A percentile compares a stretch with the other conserved stretches of the same genome.
phyloP scores from a whole-genome alignment of 805 yeast genomes.

The Monosporozyma solicola region DNA sequence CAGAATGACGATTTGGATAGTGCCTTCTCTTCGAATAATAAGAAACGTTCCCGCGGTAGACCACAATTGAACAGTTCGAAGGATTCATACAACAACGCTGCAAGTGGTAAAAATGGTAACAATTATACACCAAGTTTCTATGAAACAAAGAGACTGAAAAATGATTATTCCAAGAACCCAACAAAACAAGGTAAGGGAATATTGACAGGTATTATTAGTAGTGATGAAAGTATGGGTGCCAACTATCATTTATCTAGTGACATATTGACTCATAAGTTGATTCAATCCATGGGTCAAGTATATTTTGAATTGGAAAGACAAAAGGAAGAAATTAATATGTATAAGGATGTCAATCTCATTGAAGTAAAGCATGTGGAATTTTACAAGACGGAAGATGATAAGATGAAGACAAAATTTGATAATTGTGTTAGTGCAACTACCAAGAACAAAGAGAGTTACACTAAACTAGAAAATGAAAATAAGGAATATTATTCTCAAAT shows the following conservation, averaged over 20 bases:
- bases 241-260: constrained; percentile 30
- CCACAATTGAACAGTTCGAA: constrained; percentile 1
- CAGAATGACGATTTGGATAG: constrained; percentile 36
- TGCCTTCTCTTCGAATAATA: constrained; percentile 16
- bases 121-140: constrained; percentile 35
- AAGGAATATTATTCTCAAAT: constrained; percentile 21
- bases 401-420: constrained; percentile 39
- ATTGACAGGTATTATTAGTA: constrained; percentile 41
- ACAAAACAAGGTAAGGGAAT: constrained; percentile 42
- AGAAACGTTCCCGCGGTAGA: constrained; percentile 23
- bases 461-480: constrained; percentile 27
- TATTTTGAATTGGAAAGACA: constrained; percentile 37
- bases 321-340: constrained; percentile 39
- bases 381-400: constrained; percentile 36
- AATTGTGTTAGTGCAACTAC: constrained; percentile 24
- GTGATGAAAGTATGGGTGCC: constrained; percentile 25
- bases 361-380: constrained; percentile 39
- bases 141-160: constrained; percentile 51
- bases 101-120: constrained; percentile 1
- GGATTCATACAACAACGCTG: background rate
- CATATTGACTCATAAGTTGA: constrained; percentile 53
- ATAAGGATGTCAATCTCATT: constrained; percentile 32
- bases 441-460: constrained; percentile 21
- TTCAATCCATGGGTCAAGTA: constrained; percentile 45
- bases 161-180: constrained; percentile 64